These are phyloP conservation scores for Theobroma grandiflorum DNA, from an alignment of 441 rosid species.

Conservation along the genomic window DNA sequence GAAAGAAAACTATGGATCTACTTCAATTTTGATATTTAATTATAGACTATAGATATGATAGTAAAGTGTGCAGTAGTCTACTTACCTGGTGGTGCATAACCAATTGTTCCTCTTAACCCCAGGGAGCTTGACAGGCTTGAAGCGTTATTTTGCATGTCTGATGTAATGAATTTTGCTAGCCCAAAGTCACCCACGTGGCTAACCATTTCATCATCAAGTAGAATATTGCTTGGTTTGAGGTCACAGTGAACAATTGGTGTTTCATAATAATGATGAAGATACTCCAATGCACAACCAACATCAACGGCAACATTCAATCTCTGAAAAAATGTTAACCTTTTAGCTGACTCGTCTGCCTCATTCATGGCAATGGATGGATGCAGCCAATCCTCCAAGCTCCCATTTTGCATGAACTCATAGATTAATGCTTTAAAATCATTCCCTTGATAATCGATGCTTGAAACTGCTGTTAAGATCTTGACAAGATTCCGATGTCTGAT, in stretches of 20 bases:
- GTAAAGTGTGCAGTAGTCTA: background rate
- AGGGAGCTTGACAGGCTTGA: background rate
- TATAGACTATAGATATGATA: too few species aligned
- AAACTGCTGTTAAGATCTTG: background rate
- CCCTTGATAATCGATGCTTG: background rate
- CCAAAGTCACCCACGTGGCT: conserved; percentile 3
- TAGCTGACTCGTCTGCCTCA: background rate
- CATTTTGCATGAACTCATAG: conserved; percentile 17
- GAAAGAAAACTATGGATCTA: too few species aligned
- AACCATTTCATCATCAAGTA: background rate
- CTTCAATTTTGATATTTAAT: too few species aligned
- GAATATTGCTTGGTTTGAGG: conserved; percentile 16
- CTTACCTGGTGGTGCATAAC: conserved; percentile 8
- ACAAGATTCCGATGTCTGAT: conserved; percentile 22
- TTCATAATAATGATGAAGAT: background rate
- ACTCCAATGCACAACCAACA: background rate
- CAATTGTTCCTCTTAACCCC: conserved; percentile 6
- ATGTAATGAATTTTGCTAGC: background rate
- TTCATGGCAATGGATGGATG: background rate
- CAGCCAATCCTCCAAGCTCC: conserved; percentile 15
- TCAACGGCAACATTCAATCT: background rate
- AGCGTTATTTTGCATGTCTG: background rate
- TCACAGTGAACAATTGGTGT: conserved; percentile 4
- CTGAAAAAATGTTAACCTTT: background rate
- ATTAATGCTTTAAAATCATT: conserved; percentile 21